Evolutionary conservation across 495 filamentous ascomycete species (phyloP), one percentile per base, ranked within the genome.

Genomic region (Rhizodiscina lignyota): DNA sequence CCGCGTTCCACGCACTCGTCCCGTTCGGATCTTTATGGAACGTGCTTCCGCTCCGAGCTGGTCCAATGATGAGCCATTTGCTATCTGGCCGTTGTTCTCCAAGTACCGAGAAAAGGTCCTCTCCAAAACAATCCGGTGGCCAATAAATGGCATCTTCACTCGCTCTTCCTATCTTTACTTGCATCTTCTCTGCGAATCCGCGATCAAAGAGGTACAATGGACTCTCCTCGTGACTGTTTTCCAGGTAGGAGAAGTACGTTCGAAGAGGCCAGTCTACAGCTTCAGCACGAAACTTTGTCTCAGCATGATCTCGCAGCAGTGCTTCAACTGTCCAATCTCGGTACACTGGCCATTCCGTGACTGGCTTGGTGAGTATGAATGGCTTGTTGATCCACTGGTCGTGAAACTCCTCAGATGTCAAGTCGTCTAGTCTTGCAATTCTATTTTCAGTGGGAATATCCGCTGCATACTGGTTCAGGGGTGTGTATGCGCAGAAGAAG

Each of bases 161-260:
- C 19, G 47, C 33, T 10, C 52, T 43, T 17, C 78, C 77, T 13
- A 82, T 62, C 15, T 59, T 59, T 22, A 93, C 60, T 13, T 56
- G 56, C 74, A 92, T 94, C 52, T 94, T 96, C 42, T 84, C 74
- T 5, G 78, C 83, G 45, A 97, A 97, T 11, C 62, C 62, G 4
- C 74, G 66, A 48, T 97, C 89, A 48, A 97, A 97, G 16, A 97
- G 67, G 49, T 96, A 97, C 1, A 97, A 61, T 0, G 89, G 89
- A 41, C 77, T 84, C 52, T 97, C 89, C 40, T 97, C 89, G 18
- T 59, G 57, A 55, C 66, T 84, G 50, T 91, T 69, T 13, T 61
- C 55, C 82, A 94, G 83, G 53, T 97, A 97, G 31, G 77, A 64
- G 19, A 72, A 62, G 53, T 97, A 97, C 4, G 72, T 77, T 4